Evolutionary conservation across 2,329 filamentous ascomycete genomes (phyloP).

Genomic region (Penicillium freii): DNA sequence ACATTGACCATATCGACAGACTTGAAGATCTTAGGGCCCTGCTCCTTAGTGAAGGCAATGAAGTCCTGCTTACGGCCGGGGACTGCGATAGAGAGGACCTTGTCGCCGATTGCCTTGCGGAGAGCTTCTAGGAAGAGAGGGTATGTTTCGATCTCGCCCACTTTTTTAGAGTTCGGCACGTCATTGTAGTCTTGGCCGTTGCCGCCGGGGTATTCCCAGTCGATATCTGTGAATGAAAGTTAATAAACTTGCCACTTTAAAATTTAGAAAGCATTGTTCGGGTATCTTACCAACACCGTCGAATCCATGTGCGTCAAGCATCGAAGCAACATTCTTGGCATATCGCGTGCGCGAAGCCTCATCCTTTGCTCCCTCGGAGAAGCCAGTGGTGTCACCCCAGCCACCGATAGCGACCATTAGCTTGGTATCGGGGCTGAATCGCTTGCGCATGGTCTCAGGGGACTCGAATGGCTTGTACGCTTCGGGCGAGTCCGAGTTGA

Average conservation of each 20-base stretch:
- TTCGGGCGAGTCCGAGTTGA: conserved; percentile 47
- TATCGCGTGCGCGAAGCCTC: conserved; percentile 56
- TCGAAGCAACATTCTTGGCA: conserved; percentile 61
- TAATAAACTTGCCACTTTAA: conserved; percentile 10
- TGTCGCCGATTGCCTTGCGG: conserved; percentile 58
- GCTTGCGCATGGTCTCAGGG: conserved; percentile 50
- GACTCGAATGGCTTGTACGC: conserved; percentile 55
- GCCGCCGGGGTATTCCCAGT: conserved; percentile 64
- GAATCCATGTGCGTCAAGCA: conserved; percentile 61
- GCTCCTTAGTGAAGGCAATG: conserved; percentile 62
- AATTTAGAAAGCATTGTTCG: background rate
- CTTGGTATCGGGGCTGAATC: conserved; percentile 58
- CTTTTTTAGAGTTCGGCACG: conserved; percentile 58
- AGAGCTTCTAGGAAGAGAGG: conserved; percentile 61
- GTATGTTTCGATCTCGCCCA: conserved; percentile 60
- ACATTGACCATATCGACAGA: conserved; percentile 67
- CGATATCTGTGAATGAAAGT: conserved; percentile 52
- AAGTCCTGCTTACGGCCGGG: conserved; percentile 64
- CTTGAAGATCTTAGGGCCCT: conserved; percentile 58
- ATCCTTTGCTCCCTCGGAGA: conserved; percentile 56
- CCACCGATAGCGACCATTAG: conserved; percentile 71
- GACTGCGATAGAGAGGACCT: conserved; percentile 65
- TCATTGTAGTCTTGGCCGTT: conserved; percentile 69
- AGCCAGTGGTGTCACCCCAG: conserved; percentile 69
- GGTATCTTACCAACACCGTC: conserved; percentile 59